Evolutionary conservation across 805 yeast genomes (phyloP).

Genomic region (Geotrichum ghanense): DNA sequence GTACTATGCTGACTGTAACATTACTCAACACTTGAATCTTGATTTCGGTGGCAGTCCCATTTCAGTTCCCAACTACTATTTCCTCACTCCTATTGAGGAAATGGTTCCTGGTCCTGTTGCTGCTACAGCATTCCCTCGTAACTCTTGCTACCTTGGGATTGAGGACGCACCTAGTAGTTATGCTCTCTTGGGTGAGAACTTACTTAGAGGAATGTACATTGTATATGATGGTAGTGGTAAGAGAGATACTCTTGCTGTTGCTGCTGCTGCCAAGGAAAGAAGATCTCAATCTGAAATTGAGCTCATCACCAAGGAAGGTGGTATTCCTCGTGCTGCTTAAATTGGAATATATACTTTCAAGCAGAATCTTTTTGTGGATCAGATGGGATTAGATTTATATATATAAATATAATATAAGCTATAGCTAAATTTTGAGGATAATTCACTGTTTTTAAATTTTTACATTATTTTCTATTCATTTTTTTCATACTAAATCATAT

Average conservation of each 20-base stretch:
- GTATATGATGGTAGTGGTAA: constrained; percentile 50
- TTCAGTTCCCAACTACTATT: constrained; percentile 23
- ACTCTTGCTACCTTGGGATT: constrained; percentile 26
- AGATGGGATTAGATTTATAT: no score
- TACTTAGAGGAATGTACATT: constrained; percentile 47
- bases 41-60: constrained; percentile 22
- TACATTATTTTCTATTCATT: no score
- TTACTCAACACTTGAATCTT: constrained; percentile 19
- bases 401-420: no score
- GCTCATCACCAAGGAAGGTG: constrained; percentile 15
- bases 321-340: constrained; percentile 13
- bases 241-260: constrained; percentile 44
- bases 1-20: constrained; percentile 28
- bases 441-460: no score
- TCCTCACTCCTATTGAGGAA: constrained; percentile 26
- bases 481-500: no score
- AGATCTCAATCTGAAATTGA: constrained; percentile 14
- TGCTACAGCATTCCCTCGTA: constrained; percentile 23
- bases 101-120: constrained; percentile 22
- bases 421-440: no score
- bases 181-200: constrained; percentile 48
- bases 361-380: no score
- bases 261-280: constrained; percentile 15
- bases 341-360: no score
- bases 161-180: constrained; percentile 24